phyloP scores from a whole-genome alignment of 495 filamentous ascomycete species.

The Xylaria flabelliformis region DNA sequence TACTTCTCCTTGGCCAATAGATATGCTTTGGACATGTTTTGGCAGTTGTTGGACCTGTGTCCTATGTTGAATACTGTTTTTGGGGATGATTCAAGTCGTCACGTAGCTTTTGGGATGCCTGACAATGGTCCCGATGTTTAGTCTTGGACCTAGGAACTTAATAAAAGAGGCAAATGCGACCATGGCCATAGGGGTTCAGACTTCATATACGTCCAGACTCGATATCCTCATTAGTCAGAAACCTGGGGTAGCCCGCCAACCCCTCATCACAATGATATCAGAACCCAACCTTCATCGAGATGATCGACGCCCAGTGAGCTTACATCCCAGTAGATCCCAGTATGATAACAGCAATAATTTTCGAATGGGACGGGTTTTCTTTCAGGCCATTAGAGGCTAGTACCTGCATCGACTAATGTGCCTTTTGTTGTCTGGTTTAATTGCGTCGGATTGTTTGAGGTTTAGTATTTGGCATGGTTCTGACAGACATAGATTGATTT shows the following conservation, averaged over 20 bases:
- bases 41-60: background rate
- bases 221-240: constrained; percentile 25
- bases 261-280: constrained; percentile 30
- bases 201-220: constrained; percentile 20
- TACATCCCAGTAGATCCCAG: background rate
- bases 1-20: constrained; percentile 41
- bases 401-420: background rate
- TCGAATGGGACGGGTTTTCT: background rate
- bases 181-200: background rate
- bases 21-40: constrained; percentile 38
- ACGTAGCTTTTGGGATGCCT: background rate
- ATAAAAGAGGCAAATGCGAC: background rate
- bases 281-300: constrained; percentile 5
- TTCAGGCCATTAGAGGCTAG: background rate
- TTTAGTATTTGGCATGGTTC: background rate
- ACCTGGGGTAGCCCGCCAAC: constrained; percentile 4
- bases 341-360: background rate
- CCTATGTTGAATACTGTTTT: background rate
- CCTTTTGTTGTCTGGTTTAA: background rate
- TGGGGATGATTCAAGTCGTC: background rate
- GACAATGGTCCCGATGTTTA: background rate
- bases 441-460: background rate
- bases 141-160: background rate
- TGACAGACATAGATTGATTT: background rate
- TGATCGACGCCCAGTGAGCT: constrained; percentile 15